Conservation (phyloP, 331 rosid species). For the Arachis monticola region DNA sequence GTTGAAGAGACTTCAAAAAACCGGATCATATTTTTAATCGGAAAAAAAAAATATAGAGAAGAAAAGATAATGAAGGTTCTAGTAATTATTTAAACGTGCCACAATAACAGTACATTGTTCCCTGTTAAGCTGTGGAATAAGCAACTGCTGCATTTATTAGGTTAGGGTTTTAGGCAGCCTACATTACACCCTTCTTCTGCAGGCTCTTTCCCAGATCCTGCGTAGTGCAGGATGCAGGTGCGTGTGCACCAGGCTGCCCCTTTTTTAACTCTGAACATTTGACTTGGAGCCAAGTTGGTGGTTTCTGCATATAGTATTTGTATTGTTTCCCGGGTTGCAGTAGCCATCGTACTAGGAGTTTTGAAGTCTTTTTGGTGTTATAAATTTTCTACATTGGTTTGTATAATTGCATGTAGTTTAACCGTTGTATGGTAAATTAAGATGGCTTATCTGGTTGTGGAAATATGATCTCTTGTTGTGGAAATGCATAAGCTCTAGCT, state of each 20-base stretch:
- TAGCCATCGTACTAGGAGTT: background rate
- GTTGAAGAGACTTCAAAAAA: no score
- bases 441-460: background rate
- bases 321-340: slow-evolving; percentile 11
- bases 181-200: no score
- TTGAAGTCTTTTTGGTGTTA: slow-evolving; percentile 10
- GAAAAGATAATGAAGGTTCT: background rate
- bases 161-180: no score
- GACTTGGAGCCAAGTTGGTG: background rate
- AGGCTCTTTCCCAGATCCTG: no score
- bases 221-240: background rate
- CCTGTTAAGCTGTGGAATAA: background rate
- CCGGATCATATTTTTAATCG: no score
- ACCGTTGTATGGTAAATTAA: slow-evolving; percentile 10
- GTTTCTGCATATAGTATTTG: background rate
- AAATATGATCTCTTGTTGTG: slow-evolving; percentile 8
- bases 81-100: slow-evolving; percentile 6
- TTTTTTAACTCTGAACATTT: background rate
- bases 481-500: background rate
- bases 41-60: no score
- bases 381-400: background rate
- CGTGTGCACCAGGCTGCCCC: background rate
- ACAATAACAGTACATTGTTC: background rate
- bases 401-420: background rate
- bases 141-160: no score